A percentile compares a stretch with the other conserved stretches of the same genome.
Conservation (phyloP, 257 asterid genomes). For the Vinca minor region DNA sequence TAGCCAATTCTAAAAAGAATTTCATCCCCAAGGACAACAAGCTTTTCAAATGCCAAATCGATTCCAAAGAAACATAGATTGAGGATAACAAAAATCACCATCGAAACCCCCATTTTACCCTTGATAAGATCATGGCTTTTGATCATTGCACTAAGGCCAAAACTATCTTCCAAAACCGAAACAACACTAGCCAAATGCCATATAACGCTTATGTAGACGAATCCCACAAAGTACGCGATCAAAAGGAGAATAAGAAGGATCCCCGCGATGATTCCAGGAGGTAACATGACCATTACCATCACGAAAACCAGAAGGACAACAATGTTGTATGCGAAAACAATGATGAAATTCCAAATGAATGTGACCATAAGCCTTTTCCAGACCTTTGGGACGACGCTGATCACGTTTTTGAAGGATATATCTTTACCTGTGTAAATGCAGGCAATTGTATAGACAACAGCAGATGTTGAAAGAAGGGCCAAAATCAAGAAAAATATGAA, state of each 20-base stretch:
- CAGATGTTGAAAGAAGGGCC: conserved; percentile 69
- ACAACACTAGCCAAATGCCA: conserved; percentile 82
- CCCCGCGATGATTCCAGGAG: neutral
- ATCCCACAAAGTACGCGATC: conserved; percentile 33
- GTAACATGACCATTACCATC: conserved; percentile 12
- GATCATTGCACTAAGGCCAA: conserved; percentile 53
- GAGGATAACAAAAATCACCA: conserved; percentile 32
- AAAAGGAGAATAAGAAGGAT: conserved; percentile 8
- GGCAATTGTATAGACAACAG: conserved; percentile 79
- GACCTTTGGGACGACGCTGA: conserved; percentile 69
- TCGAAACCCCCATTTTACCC: conserved; percentile 49
- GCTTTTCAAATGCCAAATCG: conserved; percentile 31
- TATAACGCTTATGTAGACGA: conserved; percentile 47
- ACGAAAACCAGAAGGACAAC: conserved; percentile 20
- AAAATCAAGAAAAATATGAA: conserved; percentile 51
- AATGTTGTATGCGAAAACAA: conserved; percentile 40
- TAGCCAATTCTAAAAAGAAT: conserved; percentile 24
- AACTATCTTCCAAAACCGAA: conserved; percentile 60
- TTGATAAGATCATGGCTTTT: conserved; percentile 56
- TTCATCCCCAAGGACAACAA: conserved; percentile 35
- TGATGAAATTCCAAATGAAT: conserved; percentile 47
- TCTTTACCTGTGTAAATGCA: conserved; percentile 68
- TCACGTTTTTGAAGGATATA: conserved; percentile 34
- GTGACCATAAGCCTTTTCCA: conserved; percentile 73
- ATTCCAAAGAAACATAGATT: conserved; percentile 29